Evolutionary conservation across 2,329 filamentous ascomycete genomes (phyloP), one percentile per base, ranked within the genome.

Genomic region (Calonectria leucothoes): DNA sequence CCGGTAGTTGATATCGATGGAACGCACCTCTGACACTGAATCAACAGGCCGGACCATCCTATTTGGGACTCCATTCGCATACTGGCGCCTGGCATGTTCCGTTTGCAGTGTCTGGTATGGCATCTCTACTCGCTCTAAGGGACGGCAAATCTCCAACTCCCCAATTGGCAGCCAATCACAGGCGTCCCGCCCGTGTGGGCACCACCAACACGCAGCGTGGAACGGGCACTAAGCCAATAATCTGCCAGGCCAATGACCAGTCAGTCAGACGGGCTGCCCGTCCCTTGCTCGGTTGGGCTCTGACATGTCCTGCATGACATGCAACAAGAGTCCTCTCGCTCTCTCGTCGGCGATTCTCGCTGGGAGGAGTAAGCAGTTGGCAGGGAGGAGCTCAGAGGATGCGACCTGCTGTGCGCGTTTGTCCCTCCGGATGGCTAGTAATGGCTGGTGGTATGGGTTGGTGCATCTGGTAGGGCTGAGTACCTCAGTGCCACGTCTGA

Each of bases 401-500:
- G 61, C 29, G 35, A 39, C 31, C 63, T 66, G 51, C 52, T 66
- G 37, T 39, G 33, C 33, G 59, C 37, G 27, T 49, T 20, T 25
- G 27, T 45, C n/a, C 29, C 42, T 45, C 29, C n/a, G 48, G 66
- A 61, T 48, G 33, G 33, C 55, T n/a, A 59, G 33, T n/a, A 59
- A 37, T 37, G 33, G 55, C 61, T n/a, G 25, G 35, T 48, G 68
- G 35, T 65, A 65, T 57, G 35, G 48, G 23, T 35, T 65, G 57
- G 27, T 39, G 66, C 66, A 66, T 59, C 70, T 69, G 74, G 78
- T 80, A 80, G 78, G 78, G 78, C 78, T 80, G 78, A 80, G 76
- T 76, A 76, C 69, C 71, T 72, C 48, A 61, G 70, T 80, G 78
- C 75, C 78, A 80, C 77, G 74, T 78, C 77, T 63, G 69, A 73